A percentile compares a stretch with the other conserved stretches of the same genome.
Evolutionary conservation across 2,329 filamentous ascomycete species (phyloP).

Genomic region (Colletotrichum costaricense): DNA sequence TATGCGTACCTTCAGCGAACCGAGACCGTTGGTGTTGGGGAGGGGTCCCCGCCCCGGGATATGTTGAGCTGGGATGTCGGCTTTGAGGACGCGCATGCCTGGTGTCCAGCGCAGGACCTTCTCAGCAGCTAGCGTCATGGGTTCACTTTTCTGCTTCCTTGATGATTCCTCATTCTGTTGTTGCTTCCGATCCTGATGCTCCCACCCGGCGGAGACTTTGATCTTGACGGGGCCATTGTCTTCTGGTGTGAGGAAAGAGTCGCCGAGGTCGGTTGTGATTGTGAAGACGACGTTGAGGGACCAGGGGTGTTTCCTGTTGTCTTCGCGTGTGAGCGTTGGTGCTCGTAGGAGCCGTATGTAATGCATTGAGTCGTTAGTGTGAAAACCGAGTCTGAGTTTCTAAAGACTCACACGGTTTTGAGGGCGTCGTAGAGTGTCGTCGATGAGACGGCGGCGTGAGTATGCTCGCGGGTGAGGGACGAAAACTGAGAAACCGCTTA

Average conservation of each 20-base stretch:
- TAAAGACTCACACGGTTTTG: background rate
- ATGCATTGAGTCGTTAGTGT: conserved; percentile 56
- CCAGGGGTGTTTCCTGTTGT: conserved; percentile 37
- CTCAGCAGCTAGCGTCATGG: background rate
- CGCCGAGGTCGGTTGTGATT: conserved; percentile 68
- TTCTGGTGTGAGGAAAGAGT: conserved; percentile 59
- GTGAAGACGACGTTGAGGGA: conserved; percentile 60
- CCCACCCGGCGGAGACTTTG: conserved; percentile 45
- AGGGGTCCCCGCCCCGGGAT: background rate
- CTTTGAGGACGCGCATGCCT: conserved; percentile 50
- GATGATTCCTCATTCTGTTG: conserved; percentile 24
- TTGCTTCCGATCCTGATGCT: too few relatives aligned
- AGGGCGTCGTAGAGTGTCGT: background rate
- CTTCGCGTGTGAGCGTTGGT: conserved; percentile 49
- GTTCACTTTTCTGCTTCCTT: conserved; percentile 43
- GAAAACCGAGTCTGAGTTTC: too few relatives aligned
- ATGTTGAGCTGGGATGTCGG: conserved; percentile 40
- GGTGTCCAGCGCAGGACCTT: conserved; percentile 43
- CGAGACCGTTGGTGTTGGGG: background rate
- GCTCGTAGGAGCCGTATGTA: conserved; percentile 67
- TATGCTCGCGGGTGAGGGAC: background rate
- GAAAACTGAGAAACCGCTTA: background rate
- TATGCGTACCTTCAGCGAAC: background rate
- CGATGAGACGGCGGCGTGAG: background rate
- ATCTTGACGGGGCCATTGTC: conserved; percentile 58